Evolutionary conservation across 2,329 filamentous ascomycete genomes (phyloP).

Genomic region (Clarireedia monteithiana): DNA sequence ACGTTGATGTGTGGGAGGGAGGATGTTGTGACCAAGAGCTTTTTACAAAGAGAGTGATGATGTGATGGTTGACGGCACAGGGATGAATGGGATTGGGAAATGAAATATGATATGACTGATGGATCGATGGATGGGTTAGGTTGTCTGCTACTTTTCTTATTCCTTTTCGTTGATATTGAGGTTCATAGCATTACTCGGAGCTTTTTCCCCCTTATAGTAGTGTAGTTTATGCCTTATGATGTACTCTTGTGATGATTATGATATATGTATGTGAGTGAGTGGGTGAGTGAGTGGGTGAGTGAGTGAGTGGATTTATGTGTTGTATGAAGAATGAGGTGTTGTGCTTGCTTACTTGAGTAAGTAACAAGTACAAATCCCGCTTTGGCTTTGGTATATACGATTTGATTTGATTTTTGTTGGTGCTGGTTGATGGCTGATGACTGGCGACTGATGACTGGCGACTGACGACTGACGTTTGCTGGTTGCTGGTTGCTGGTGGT

Average conservation of each 20-base stretch:
- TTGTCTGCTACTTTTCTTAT: conserved; percentile 5
- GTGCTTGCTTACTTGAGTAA: too few relatives aligned
- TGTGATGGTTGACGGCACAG: conserved; percentile 7
- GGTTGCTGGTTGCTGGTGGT: too few relatives aligned
- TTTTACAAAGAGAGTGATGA: neutral
- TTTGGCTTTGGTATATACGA: too few relatives aligned
- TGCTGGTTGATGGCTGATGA: too few relatives aligned
- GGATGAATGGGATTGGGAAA: conserved; percentile 1
- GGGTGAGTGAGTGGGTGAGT: neutral
- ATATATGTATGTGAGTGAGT: neutral
- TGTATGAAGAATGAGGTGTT: too few relatives aligned
- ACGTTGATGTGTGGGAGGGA: neutral
- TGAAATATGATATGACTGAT: neutral
- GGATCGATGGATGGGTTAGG: neutral
- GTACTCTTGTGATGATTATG: neutral
- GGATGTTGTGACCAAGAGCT: too few relatives aligned
- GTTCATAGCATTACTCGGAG: conserved; percentile 11
- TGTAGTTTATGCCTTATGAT: neutral
- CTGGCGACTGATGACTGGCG: too few relatives aligned
- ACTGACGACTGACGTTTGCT: too few relatives aligned
- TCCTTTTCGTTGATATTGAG: conserved; percentile 9
- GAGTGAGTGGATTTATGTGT: neutral
- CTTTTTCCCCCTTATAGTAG: neutral
- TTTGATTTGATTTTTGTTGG: too few relatives aligned
- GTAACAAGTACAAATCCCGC: too few relatives aligned